Percentiles rank a stretch among this genome's conserved stretches.
Conservation (phyloP, 805 yeast species). For the Barnettozyma vustinii region DNA sequence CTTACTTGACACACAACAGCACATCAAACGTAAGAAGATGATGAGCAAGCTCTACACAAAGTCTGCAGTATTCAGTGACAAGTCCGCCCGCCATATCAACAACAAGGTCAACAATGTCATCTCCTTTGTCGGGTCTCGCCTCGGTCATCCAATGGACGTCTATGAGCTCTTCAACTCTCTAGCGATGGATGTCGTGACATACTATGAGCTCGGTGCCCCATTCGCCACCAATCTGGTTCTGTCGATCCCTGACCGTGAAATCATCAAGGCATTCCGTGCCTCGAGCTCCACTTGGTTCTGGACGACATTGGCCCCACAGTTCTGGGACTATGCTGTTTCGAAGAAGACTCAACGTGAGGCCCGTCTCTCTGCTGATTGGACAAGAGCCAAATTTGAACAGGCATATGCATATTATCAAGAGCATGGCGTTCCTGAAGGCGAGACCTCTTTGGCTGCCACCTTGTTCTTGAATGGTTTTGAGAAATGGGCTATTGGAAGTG, state of each 20-base stretch:
- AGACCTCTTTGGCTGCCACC: conserved; percentile 17
- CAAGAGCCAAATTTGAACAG: conserved; percentile 25
- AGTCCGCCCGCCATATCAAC: conserved; percentile 31
- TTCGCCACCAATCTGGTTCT: conserved; percentile 41
- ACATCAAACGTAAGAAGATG: conserved; percentile 36
- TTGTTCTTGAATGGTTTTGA: conserved; percentile 22
- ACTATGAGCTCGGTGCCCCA: conserved; percentile 50
- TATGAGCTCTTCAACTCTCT: conserved; percentile 60
- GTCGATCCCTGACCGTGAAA: conserved; percentile 34
- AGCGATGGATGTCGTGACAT: conserved; percentile 66
- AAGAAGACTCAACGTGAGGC: conserved; percentile 34
- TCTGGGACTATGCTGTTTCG: conserved; percentile 33
- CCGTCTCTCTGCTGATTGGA: conserved; percentile 40
- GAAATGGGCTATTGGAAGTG: conserved; percentile 37
- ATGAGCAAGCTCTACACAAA: conserved; percentile 42
- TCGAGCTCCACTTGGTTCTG: conserved; percentile 61
- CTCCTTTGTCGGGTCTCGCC: conserved; percentile 12
- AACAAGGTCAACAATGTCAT: conserved; percentile 28
- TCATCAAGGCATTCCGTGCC: conserved; percentile 40
- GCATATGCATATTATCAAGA: conserved; percentile 17
- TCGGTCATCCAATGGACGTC: conserved; percentile 40
- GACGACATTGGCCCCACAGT: conserved; percentile 53
- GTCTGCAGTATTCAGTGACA: conserved; percentile 29
- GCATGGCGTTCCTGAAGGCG: conserved; percentile 14
- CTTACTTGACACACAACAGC: conserved; percentile 42